phyloP scores from a whole-genome alignment of 169 alveolate species.

The Cryptosporidium sp. region DNA sequence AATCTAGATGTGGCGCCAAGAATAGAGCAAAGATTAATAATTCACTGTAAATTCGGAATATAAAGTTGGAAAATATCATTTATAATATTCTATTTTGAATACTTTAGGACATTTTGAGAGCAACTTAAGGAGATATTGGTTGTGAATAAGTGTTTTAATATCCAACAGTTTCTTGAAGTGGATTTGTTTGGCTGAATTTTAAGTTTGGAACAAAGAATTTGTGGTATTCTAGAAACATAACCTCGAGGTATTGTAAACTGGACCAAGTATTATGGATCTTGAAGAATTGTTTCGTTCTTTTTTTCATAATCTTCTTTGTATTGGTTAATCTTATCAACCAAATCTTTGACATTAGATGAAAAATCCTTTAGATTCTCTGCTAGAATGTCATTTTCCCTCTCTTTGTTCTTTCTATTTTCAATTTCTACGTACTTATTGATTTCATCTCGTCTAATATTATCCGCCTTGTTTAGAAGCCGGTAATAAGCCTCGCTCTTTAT shows the following conservation, averaged over 20 bases:
- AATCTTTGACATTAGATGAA: background rate
- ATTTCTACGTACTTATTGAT: background rate
- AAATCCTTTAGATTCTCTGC: background rate
- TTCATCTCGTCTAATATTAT: background rate
- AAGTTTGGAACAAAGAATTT: background rate
- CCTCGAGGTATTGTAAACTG: slow-evolving; percentile 5
- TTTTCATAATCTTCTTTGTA: slow-evolving; percentile 17
- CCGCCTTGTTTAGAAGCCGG: background rate
- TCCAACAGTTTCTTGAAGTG: background rate
- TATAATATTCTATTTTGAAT: background rate
- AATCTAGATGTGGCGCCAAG: slow-evolving; percentile 2
- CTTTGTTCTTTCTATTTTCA: background rate
- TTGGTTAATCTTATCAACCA: slow-evolving; percentile 1
- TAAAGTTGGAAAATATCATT: background rate
- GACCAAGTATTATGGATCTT: slow-evolving; percentile 16
- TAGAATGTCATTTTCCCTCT: background rate
- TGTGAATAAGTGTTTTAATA: too few relatives aligned
- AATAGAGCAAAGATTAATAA: background rate
- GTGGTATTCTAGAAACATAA: background rate
- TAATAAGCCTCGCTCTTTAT: background rate
- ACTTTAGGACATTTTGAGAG: background rate
- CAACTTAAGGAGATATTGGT: background rate
- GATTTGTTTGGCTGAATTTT: background rate
- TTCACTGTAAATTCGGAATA: background rate
- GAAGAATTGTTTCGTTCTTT: background rate